These are phyloP conservation scores for Amanita muscaria DNA, from an alignment of 768 basidiomycete species.

Conservation along the genomic window DNA sequence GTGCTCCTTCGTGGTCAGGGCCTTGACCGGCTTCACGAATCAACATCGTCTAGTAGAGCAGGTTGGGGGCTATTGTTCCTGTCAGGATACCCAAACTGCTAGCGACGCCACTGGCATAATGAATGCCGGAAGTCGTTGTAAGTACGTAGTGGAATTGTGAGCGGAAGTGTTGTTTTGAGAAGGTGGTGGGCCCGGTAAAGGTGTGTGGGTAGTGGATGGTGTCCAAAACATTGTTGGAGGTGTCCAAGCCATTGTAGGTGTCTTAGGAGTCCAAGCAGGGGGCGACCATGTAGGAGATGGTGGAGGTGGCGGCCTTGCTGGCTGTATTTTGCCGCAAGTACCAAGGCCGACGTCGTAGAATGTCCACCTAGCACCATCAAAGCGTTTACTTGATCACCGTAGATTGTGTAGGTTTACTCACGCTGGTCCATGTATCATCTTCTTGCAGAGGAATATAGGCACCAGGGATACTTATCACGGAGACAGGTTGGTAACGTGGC, in stretches of 20 bases:
- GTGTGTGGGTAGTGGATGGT: constrained; percentile 10
- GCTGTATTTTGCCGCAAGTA: constrained; percentile 37
- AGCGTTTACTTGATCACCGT: constrained; percentile 26
- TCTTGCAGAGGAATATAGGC: constrained; percentile 45
- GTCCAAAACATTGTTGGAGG: constrained; percentile 10
- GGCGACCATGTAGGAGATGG: constrained; percentile 7
- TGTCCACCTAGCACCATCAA: constrained; percentile 34
- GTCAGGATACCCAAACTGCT: constrained; percentile 25
- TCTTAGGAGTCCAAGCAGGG: constrained; percentile 8
- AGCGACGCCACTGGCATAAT: constrained; percentile 17
- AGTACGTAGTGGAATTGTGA: neutral
- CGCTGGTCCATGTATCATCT: constrained; percentile 69
- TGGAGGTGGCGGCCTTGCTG: constrained; percentile 16
- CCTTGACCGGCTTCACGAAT: constrained; percentile 86
- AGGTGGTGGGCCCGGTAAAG: constrained; percentile 9
- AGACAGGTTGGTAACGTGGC: constrained; percentile 56
- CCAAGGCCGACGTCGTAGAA: constrained; percentile 52
- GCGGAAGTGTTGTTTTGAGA: neutral
- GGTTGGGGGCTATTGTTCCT: constrained; percentile 16
- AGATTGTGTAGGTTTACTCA: constrained; percentile 24
- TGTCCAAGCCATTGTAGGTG: constrained; percentile 15
- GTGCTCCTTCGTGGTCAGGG: constrained; percentile 96
- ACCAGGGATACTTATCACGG: constrained; percentile 45
- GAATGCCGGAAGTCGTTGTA: constrained; percentile 16
- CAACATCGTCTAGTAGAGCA: constrained; percentile 23